Base-by-base conservation (phyloP, 345 rosid species). In the Gossypioides kirkii region DNA sequence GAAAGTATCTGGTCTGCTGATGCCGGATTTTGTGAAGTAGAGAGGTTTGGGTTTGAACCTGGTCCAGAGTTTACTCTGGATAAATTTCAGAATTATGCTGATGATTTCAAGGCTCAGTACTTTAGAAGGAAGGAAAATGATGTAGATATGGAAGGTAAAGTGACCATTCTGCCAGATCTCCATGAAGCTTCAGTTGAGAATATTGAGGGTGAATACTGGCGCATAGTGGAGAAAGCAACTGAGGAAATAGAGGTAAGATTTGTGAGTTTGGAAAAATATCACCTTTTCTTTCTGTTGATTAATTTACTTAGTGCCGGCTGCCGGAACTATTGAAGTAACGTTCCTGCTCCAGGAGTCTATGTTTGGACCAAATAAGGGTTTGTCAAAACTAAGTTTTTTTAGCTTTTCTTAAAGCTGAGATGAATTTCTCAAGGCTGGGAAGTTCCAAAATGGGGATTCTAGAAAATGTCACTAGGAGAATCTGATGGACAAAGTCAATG, bases 121-220 rank as follows among this genome's bases (percentile, higher is more conserved):
- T 96, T 96, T 70, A 76, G 81, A 73, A 80, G 81, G 83, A 79
- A 80, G 77, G 86, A 75, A 71, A 79, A 73, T 53, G 74, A 73
- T 77, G 50, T 54, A 55, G 80, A 63, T 32, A 60, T 73, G 47
- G 86, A 77, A 74, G 74, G 74, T 79, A 77, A 75, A 70, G 55
- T 36, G 60, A 17, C 78, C 71, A 38, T 41, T 14, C 71, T 76
- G 70, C 73, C 28, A 43, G 84, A 80, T 53, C 80, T 76, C 32
- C 83, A 85, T 80, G 88, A 90, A 61, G 95, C 96, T 64, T 79
- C 95, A 32, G 75, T 84, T 79, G 89, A 87, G 74, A 76, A 86
- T 71, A 77, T 96, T 73, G 98, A 96, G 84, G 99, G 98, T 73
- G 99, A 96, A 84, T 96, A 93, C 80, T 96, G 99, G 99, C 87